These are phyloP conservation scores for Hanseniaspora gamundiae DNA, from an alignment of 1,139 yeast species.

Conservation along the genomic window DNA sequence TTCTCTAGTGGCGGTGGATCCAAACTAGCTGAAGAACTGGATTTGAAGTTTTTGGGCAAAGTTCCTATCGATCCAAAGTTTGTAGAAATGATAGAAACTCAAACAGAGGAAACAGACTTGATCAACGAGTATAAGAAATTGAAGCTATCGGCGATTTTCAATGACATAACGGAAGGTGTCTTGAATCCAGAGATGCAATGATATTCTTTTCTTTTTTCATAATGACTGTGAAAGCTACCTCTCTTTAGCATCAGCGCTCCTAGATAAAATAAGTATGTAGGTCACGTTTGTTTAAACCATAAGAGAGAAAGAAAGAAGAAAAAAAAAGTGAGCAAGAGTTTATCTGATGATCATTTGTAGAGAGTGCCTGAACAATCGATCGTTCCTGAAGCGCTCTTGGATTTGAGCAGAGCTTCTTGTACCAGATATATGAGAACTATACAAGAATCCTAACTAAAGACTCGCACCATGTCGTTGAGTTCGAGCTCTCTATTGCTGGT, in stretches of 20 bases:
- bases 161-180: slow-evolving; percentile 36
- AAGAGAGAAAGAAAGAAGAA: no score
- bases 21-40: slow-evolving; percentile 46
- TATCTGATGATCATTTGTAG: no score
- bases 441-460: no score
- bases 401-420: no score
- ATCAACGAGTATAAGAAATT: slow-evolving; percentile 30
- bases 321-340: no score
- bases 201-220: slow-evolving; percentile 8
- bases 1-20: slow-evolving; percentile 94
- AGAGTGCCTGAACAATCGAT: no score
- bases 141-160: slow-evolving; percentile 37
- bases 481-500: background rate
- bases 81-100: slow-evolving; percentile 66
- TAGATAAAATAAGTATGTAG: no score
- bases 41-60: slow-evolving; percentile 63
- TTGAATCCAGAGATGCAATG: slow-evolving; percentile 29
- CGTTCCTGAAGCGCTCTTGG: no score
- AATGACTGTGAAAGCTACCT: slow-evolving; percentile 3
- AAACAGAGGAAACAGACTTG: slow-evolving; percentile 16
- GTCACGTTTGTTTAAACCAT: no score
- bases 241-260: background rate
- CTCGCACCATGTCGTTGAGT: no score
- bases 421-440: no score
- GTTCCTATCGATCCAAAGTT: slow-evolving; percentile 91